Evolutionary conservation across 768 basidiomycete species (phyloP).

Genomic region (Postia placenta): DNA sequence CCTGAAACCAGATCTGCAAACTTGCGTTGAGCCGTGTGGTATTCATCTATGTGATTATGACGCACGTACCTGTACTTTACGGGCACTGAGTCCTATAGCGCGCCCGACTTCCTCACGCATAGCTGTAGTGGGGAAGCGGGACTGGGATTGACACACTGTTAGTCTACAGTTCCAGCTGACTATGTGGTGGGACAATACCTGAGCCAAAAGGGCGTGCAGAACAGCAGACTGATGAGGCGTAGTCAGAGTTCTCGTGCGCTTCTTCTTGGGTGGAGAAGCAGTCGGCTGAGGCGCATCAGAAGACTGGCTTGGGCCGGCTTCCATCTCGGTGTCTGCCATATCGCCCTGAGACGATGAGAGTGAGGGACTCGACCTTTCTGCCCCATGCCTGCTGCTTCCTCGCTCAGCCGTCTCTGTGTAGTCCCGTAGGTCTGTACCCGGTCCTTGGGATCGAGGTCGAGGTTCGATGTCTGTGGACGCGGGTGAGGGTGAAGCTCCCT

Average conservation of each 20-base stretch:
- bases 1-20: slow-evolving; percentile 89
- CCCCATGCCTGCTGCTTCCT: not conserved
- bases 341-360: slow-evolving; percentile 27
- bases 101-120: slow-evolving; percentile 86
- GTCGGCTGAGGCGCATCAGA: slow-evolving; percentile 28
- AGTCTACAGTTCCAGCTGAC: not conserved
- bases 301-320: slow-evolving; percentile 36
- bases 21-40: slow-evolving; percentile 20
- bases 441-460: not conserved
- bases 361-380: slow-evolving; percentile 21
- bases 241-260: slow-evolving; percentile 77
- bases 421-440: not conserved
- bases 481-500: slow-evolving; percentile 12
- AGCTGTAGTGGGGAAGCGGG: slow-evolving; percentile 83
- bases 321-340: slow-evolving; percentile 55
- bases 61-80: slow-evolving; percentile 78
- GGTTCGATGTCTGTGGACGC: slow-evolving; percentile 3
- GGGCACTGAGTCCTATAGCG: slow-evolving; percentile 81
- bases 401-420: not conserved
- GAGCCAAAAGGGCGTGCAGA: slow-evolving; percentile 79
- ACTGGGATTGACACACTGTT: slow-evolving; percentile 35
- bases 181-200: slow-evolving; percentile 40
- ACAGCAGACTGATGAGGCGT: slow-evolving; percentile 87
- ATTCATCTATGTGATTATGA: slow-evolving; percentile 1
- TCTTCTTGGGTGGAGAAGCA: slow-evolving; percentile 55